Base-by-base conservation (phyloP, 441 rosid species). In the Geranium incanum region DNA sequence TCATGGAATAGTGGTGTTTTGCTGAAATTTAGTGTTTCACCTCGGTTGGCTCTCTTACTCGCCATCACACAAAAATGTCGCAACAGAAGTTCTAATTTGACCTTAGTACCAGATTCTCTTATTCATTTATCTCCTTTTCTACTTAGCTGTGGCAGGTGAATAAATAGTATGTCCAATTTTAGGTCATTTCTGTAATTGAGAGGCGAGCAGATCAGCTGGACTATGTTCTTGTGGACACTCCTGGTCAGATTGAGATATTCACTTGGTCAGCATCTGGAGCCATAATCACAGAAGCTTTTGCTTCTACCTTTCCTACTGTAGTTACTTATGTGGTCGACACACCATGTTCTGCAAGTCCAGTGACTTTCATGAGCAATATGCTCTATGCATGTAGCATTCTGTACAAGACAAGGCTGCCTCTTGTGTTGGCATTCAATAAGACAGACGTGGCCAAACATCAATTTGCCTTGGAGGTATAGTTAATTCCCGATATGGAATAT, bases 241-340 rank as follows among this genome's bases (percentile, higher is more conserved):
- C 99, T 72, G 97, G 99, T 72, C 99, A 94, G 80, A 94, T 92
- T 81, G 97, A 95, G 81, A 95, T 95, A 74, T 90, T 95, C 69
- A 95, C 99, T 36, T 95, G 99, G 99, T 95, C 99, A 74, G 97
- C 99, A 71, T 95, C 99, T 12, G 99, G 99, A 66, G 97, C 99
- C 74, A 89, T 94, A 50, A 92, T 94, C 69, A 94, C 97, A 28
- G 99, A 94, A 89, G 89, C 99, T 64, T 94, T 92, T 72, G 97
- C 99, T 55, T 94, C 99, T 4, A 90, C 99, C 12, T 94, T 94
- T 83, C 99, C 97, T 2, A 94, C 99, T 63, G 78, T 94, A 59
- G 81, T 94, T 70, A 78, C 97, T 48, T 94, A 90, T 18, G 91
- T 90, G n/a, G 97, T 94, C 68, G 99, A 94, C 69, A 94, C 97